Percentiles rank a stretch among this genome's conserved stretches.
Conservation (phyloP, 2,329 filamentous ascomycete genomes). For the Cytospora piceicola region DNA sequence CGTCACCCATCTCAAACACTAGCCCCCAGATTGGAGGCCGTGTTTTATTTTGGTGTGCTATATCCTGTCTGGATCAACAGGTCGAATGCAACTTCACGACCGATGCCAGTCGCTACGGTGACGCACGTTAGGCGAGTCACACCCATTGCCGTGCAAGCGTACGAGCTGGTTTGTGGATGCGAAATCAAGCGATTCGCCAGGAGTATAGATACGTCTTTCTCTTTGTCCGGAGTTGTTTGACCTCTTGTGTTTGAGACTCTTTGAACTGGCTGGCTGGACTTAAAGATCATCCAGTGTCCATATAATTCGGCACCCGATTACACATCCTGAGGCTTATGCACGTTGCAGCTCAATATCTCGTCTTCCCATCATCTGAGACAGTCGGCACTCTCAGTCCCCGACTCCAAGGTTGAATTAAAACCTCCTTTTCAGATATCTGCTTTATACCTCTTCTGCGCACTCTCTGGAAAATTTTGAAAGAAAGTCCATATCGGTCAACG, state of each 20-base stretch:
- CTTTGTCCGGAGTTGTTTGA: background rate
- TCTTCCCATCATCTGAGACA: background rate
- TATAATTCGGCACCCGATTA: background rate
- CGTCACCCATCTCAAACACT: background rate
- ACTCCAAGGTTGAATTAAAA: background rate
- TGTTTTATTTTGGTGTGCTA: background rate
- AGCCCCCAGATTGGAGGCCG: background rate
- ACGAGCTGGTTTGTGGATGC: background rate
- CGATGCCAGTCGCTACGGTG: conserved; percentile 14
- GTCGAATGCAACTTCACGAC: conserved; percentile 19
- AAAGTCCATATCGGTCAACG: background rate
- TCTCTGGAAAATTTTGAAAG: background rate
- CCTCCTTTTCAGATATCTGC: background rate
- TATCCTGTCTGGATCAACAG: conserved; percentile 1
- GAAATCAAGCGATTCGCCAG: background rate
- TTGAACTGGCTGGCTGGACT: background rate
- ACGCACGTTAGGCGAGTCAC: conserved; percentile 12
- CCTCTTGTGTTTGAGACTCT: background rate
- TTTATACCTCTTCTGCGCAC: background rate
- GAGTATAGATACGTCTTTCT: background rate
- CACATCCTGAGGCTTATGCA: background rate
- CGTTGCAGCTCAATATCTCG: background rate
- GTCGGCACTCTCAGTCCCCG: background rate
- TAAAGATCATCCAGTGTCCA: background rate
- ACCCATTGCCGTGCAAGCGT: background rate